Percentiles rank a stretch among this genome's conserved stretches.
Conservation (phyloP, 129 eudicot species). For the Artemisia argyi region DNA sequence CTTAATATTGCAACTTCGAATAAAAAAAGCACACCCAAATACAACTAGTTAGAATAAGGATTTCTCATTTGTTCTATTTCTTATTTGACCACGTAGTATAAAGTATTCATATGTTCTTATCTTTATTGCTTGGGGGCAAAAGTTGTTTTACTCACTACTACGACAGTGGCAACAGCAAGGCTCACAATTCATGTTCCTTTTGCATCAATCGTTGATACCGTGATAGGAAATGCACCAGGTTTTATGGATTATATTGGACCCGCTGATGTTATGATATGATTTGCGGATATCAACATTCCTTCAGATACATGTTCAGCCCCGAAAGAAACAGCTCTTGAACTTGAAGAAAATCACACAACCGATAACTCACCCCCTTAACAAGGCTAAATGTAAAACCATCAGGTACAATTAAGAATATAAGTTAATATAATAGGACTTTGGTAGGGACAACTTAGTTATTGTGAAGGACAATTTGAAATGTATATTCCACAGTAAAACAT, state of each 20-base stretch:
- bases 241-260: conserved; percentile 75
- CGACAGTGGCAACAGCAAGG: conserved; percentile 99
- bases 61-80: too few relatives aligned
- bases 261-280: conserved; percentile 84
- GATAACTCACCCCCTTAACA: conserved; percentile 5
- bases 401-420: conserved; percentile 17
- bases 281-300: conserved; percentile 80
- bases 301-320: conserved; percentile 46
- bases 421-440: neutral
- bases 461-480: neutral
- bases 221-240: conserved; percentile 75
- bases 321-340: conserved; percentile 51
- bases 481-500: too few relatives aligned
- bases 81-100: too few relatives aligned
- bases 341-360: conserved; percentile 41
- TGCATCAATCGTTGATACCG: conserved; percentile 90
- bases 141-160: conserved; percentile 88
- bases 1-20: too few relatives aligned
- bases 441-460: neutral
- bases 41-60: too few relatives aligned
- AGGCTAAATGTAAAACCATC: neutral
- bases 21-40: too few relatives aligned
- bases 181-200: conserved; percentile 92
- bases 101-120: too few relatives aligned
- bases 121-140: conserved; percentile 68